Base-by-base conservation (phyloP, 352 stramenopile genomes). In the Pythium coloratum region DNA sequence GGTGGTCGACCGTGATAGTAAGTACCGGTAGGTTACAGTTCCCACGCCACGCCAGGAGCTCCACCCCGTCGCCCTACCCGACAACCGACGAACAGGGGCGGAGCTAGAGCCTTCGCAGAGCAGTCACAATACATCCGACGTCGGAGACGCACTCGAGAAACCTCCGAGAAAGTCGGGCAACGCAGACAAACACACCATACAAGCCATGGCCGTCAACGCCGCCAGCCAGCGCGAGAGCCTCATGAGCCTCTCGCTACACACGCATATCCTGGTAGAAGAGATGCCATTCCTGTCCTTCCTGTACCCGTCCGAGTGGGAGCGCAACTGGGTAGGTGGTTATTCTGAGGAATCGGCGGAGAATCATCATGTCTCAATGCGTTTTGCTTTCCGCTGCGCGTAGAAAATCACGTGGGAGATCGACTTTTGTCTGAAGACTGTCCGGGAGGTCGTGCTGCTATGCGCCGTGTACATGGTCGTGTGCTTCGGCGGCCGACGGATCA, bases 281-380 rank as follows among this genome's bases (percentile, higher is more conserved):
- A 53, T 89, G 34, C 77, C 77, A n/a, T 65, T 75, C 36, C 76
- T 89, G 51, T 72, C 69, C 49, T 18, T 66, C 26, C 69, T 94
- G 55, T 92, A 86, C 69, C 80, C 82, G 54, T 89, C 75, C 60
- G 75, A 92, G 60, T 91, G 83, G 74, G 86, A 94, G 70, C 85
- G 82, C 71, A 69, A 90, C 18, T 94, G 76, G 75, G 82, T 91
- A 60, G 55, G 78, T 67, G 42, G 18, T 6, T 10, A 20, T 38
- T 26, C 14, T 14, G 13, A 49, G 42, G 38, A 49, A 26, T 20
- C 14, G 20, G 42, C 24, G 14, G 18, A 16, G 14, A 24, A 24
- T 24, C 16, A 14, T 53, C 46, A 53, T 32, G 46, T 8, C 10
- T 24, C 10, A 8, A 28, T 53, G 46, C 12, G 8, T 44, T 18